Conservation (phyloP, 2,329 filamentous ascomycete genomes). For the Fusarium haematococcum region DNA sequence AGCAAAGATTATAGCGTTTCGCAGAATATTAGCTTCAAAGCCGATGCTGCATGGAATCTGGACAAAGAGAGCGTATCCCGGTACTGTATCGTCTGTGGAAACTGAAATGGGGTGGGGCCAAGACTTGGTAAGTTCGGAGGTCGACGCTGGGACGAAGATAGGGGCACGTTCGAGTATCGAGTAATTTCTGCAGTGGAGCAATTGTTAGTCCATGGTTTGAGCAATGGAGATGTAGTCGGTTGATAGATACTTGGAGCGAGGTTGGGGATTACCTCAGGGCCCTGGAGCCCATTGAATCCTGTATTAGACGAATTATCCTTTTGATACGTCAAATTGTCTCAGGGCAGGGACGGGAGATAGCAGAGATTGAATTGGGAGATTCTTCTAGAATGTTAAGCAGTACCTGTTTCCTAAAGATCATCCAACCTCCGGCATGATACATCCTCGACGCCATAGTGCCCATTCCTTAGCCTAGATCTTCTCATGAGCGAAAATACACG, state of each 20-base stretch:
- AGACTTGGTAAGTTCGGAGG: neutral
- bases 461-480: neutral
- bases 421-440: neutral
- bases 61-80: too few relatives aligned
- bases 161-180: neutral
- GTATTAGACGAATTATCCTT: neutral
- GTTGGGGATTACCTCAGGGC: too few relatives aligned
- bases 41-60: neutral
- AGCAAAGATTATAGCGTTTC: too few relatives aligned
- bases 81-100: neutral
- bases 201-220: neutral
- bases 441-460: neutral
- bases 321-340: rapidly evolving
- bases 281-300: neutral
- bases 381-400: neutral
- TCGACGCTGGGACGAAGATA: neutral
- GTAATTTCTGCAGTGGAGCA: neutral
- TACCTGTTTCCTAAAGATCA: neutral
- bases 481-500: neutral
- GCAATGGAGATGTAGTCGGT: neutral
- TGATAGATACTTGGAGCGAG: neutral
- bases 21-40: neutral
- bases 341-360: rapidly evolving
- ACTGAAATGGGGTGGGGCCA: neutral
- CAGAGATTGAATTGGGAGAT: neutral